These are phyloP conservation scores for Carnegiea gigantea DNA, from an alignment of 179 eudicot species.

Conservation along the genomic window DNA sequence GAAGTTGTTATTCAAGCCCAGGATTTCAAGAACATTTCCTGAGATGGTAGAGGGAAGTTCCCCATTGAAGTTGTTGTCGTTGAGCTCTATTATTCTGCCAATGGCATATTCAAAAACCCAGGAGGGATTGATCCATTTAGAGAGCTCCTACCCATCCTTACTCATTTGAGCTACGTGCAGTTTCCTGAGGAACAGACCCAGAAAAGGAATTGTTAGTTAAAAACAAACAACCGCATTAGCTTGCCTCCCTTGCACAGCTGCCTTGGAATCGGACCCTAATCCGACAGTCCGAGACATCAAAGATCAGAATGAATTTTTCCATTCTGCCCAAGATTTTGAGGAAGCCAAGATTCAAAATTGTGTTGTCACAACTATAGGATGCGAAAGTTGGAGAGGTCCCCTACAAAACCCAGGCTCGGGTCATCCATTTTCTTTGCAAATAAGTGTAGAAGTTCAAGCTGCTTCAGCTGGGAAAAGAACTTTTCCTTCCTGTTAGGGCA, in stretches of 20 bases:
- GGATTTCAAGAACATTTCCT: slow-evolving; percentile 24
- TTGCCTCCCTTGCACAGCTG: slow-evolving; percentile 55
- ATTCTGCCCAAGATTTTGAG: slow-evolving; percentile 52
- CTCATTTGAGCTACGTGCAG: slow-evolving; percentile 44
- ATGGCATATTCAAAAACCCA: slow-evolving; percentile 49
- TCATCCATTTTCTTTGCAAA: slow-evolving; percentile 48
- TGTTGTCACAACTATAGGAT: slow-evolving; percentile 56
- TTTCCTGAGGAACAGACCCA: slow-evolving; percentile 58
- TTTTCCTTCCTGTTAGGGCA: slow-evolving; percentile 41
- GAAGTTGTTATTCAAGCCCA: slow-evolving; percentile 46
- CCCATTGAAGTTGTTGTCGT: slow-evolving; percentile 52
- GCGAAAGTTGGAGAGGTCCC: slow-evolving; percentile 49
- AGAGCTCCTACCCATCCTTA: slow-evolving; percentile 43
- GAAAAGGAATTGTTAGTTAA: slow-evolving; percentile 49
- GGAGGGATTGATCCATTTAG: slow-evolving; percentile 54
- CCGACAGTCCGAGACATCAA: slow-evolving; percentile 49
- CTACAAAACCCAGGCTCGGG: slow-evolving; percentile 41
- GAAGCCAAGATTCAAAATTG: slow-evolving; percentile 53
- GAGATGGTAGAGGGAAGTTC: slow-evolving; percentile 46
- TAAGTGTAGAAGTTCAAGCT: slow-evolving; percentile 40
- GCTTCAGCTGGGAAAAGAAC: slow-evolving; percentile 38
- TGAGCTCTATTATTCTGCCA: slow-evolving; percentile 42
- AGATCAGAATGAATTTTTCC: slow-evolving; percentile 35
- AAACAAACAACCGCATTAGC: slow-evolving; percentile 29
- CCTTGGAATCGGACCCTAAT: slow-evolving; percentile 61